Base-by-base conservation (phyloP, 2,329 filamentous ascomycete genomes). In the Fusarium hostae region DNA sequence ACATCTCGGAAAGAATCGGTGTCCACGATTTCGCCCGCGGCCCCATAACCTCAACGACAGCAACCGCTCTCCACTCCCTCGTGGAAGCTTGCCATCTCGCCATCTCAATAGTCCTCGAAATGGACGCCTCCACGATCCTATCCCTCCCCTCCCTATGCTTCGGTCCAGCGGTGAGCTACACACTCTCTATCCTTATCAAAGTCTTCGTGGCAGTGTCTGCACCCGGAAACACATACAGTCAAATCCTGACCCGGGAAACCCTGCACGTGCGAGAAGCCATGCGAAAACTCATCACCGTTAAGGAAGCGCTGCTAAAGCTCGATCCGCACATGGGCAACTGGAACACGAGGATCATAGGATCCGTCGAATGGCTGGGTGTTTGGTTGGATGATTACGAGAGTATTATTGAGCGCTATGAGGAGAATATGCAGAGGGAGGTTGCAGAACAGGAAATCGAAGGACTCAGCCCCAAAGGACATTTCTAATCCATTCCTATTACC, bases 271-370 rank as follows among this genome's bases (percentile, higher is more conserved):
- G 64, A 30, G 43, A 58, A 24, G 68, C 69, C 18, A 68, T 71
- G 51, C 30, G 20, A 15, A 65, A 65, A 4, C 68, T 71, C 45
- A 50, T 71, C 2, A 20, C 41, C 3, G 55, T 71, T 1, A 69
- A 71, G 15, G 59, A 48, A 16, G 52, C 32, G 6, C 59, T 71
- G 22, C 41, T 71, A 5, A 58, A 58, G 24, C 55, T 72, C 20
- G 69, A 71, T 56, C 64, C 68, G 12, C 57, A 72, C 20, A 60
- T 71, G 68, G 45, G 55, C 1, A 72, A 68, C 39, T 71, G 68
- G 68, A 71, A 71, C 35, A 71, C 69, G 11, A 57, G 63, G 55
- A 69, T 72, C 59, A 61, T 69, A 26, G 69, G 68, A 20, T 72
- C 69, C 20, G 59, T 69, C 11, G 68, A 71, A 52, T 71, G 68